These are phyloP conservation scores for Inosperma sp. DNA, from an alignment of 768 basidiomycete species.

Conservation along the genomic window DNA sequence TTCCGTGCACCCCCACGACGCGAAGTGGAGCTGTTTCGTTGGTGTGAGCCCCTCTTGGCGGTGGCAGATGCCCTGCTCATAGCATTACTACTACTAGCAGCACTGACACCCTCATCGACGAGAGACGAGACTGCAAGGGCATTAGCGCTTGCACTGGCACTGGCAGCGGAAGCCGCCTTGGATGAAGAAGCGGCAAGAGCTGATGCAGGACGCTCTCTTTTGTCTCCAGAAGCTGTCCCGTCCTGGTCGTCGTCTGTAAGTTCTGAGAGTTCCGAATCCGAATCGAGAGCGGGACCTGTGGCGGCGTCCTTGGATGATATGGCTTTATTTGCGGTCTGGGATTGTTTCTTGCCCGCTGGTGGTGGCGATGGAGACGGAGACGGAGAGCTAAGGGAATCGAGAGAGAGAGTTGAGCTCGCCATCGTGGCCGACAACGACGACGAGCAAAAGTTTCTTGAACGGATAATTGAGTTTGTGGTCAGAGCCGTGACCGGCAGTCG, in stretches of 20 bases:
- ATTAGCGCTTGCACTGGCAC: conserved; percentile 4
- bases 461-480: conserved; percentile 13
- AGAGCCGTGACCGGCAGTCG: too few relatives aligned
- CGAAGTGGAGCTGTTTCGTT: conserved; percentile 21
- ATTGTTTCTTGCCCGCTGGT: conserved; percentile 20
- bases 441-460: conserved; percentile 22
- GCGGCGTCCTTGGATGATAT: conserved; percentile 12
- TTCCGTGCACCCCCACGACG: conserved; percentile 34
- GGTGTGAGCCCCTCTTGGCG: conserved; percentile 25
- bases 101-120: conserved; percentile 8
- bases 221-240: conserved; percentile 21
- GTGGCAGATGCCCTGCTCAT: conserved; percentile 19
- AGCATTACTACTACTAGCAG: background rate
- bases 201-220: conserved; percentile 18
- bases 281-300: conserved; percentile 38
- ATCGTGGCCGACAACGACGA: conserved; percentile 37
- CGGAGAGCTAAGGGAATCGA: conserved; percentile 62
- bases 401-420: conserved; percentile 58
- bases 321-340: conserved; percentile 12
- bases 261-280: conserved; percentile 75
- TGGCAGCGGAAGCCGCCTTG: conserved; percentile 12
- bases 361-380: conserved; percentile 54
- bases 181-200: conserved; percentile 19
- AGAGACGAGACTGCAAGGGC: conserved; percentile 10
- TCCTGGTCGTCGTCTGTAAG: conserved; percentile 80